Evolutionary conservation across 176 grass and related monocot genomes (phyloP), one percentile per base, ranked within the genome.

Genomic region (Aegilops tauschii): DNA sequence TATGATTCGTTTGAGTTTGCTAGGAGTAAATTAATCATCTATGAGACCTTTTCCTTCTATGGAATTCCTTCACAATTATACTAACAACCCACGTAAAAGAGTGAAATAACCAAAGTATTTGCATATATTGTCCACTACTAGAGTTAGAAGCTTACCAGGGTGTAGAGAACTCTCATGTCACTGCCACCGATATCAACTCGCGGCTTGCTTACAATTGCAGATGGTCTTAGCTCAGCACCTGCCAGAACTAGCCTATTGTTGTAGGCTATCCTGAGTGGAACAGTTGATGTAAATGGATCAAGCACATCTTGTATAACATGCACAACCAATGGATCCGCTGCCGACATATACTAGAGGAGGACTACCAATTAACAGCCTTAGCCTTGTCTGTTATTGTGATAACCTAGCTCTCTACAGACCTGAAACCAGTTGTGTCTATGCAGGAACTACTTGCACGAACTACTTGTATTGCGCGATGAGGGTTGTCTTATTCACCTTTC

Each of bases 81-180:
- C 12, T 82, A 45, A 63, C 39, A 63, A 78, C 71, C 35, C 52
- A 61, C 50, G 10, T 62, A 36, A 7, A 64, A 75, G 13, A 75
- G 42, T 75, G 45, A 42, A 75, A 75, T 75, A 49, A 52, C 73
- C 8, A 1, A 52, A 76, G 44, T 8, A 76, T 52, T 17, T 17
- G 73, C 3, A 1, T 50, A 47, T 76, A 50, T 44, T 54, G 32
- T 82, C n/a, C 18, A 86, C 63, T 4, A 9, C 25, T 49, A 11
- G 14, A 76, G 25, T 47, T 52, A 76, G 44, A 76, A 76, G 30
- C 90, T 97, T 84, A 95, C 95, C 86, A 98, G 89, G 3, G 93
- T 93, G 80, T 95, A 93, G 75, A 92, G 92, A 80, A 68, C 82
- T 79, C 91, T 86, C 70, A 92, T 88, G 52, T 93, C 93, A 62